phyloP scores from a whole-genome alignment of 306 rosid species.

The Crotalaria pallida region DNA sequence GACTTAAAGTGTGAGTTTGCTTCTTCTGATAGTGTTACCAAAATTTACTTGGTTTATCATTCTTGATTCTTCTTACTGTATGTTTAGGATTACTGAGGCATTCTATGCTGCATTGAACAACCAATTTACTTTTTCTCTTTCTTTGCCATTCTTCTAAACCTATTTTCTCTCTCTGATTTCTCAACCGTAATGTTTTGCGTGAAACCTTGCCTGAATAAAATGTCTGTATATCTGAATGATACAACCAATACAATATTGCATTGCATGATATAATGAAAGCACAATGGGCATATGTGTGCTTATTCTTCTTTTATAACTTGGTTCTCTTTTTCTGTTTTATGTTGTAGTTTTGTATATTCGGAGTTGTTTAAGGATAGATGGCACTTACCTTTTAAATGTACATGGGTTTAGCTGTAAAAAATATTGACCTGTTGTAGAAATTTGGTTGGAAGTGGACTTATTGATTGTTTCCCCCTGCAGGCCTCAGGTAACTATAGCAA shows the following conservation, averaged over 20 bases:
- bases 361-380: not conserved
- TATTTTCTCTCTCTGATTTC: not conserved
- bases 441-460: slow-evolving; percentile 15
- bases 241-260: not conserved
- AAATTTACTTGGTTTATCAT: not conserved
- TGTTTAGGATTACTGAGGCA: not conserved
- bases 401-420: not conserved
- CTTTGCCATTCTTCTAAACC: not conserved
- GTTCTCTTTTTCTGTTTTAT: slow-evolving; percentile 4
- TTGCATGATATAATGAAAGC: slow-evolving; percentile 5
- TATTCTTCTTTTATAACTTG: not conserved
- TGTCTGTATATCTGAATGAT: not conserved
- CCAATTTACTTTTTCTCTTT: not conserved
- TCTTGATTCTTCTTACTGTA: not conserved
- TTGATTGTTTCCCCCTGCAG: slow-evolving; percentile 31
- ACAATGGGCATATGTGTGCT: not conserved
- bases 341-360: not conserved
- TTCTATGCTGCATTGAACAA: not conserved
- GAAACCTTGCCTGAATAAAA: slow-evolving; percentile 6
- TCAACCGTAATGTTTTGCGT: not conserved
- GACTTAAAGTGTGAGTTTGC: slow-evolving; percentile 88
- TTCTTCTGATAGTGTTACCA: not conserved
- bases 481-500: slow-evolving; percentile 54
- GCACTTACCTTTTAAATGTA: slow-evolving; percentile 4
- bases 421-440: slow-evolving; percentile 15